phyloP scores from a whole-genome alignment of 768 basidiomycete species.

The Candolleomyces aberdarensis region DNA sequence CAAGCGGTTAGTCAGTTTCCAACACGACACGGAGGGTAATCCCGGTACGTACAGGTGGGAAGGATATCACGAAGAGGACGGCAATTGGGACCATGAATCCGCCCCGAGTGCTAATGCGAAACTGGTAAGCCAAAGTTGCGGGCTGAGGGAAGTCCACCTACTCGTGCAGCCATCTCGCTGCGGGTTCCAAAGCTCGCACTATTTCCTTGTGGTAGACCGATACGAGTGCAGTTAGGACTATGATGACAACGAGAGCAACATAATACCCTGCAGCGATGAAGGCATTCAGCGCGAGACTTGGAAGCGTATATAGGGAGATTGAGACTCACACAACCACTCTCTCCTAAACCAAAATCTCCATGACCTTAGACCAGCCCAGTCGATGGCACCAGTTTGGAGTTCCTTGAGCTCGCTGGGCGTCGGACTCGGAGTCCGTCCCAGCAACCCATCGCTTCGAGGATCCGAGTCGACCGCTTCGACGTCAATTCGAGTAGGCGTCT shows the following conservation, averaged over 20 bases:
- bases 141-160: slow-evolving; percentile 31
- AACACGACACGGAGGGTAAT: not conserved
- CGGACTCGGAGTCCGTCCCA: slow-evolving; percentile 53
- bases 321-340: slow-evolving; percentile 54
- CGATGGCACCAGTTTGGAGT: slow-evolving; percentile 39
- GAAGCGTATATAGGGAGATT: not conserved
- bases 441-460: not conserved
- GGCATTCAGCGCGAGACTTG: not conserved
- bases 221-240: slow-evolving; percentile 50
- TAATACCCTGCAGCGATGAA: slow-evolving; percentile 42
- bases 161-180: slow-evolving; percentile 62
- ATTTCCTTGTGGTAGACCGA: slow-evolving; percentile 69
- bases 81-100: slow-evolving; percentile 82
- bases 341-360: slow-evolving; percentile 53
- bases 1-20: not conserved
- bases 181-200: slow-evolving; percentile 63
- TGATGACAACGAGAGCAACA: slow-evolving; percentile 41
- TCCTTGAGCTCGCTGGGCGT: slow-evolving; percentile 57
- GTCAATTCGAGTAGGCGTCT: not conserved
- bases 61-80: slow-evolving; percentile 79
- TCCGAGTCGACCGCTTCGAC: slow-evolving; percentile 6
- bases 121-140: not conserved
- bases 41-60: slow-evolving; percentile 61
- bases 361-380: slow-evolving; percentile 40
- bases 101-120: slow-evolving; percentile 36